These are phyloP conservation scores for Ophiostoma triangulosporum DNA, from an alignment of 2,329 filamentous ascomycete genomes.

Conservation along the genomic window DNA sequence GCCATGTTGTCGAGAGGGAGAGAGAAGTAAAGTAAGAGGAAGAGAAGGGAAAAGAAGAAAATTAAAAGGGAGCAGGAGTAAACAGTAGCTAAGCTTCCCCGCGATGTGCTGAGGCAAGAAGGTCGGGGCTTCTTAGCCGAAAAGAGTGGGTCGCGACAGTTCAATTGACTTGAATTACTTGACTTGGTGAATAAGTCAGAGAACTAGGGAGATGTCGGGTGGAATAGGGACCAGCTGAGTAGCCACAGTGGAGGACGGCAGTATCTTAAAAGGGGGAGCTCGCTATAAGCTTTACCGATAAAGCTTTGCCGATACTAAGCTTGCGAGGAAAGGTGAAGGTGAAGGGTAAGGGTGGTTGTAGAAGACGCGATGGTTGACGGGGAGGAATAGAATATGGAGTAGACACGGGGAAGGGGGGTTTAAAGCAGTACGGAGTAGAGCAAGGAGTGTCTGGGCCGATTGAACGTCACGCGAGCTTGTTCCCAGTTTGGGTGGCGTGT, in stretches of 20 bases:
- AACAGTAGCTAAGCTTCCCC: background rate
- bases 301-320: background rate
- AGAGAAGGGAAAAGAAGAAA: too few species aligned
- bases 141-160: background rate
- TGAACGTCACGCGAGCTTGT: background rate
- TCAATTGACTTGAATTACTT: background rate
- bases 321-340: background rate
- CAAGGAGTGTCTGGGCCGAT: background rate
- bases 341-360: background rate
- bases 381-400: background rate
- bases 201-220: background rate
- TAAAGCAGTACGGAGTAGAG: background rate
- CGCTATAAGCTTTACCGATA: background rate
- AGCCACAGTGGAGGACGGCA: background rate
- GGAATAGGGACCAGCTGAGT: background rate
- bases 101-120: background rate
- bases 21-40: background rate
- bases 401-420: background rate
- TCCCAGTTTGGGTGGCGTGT: background rate
- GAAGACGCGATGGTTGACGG: background rate
- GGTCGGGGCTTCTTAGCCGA: slow-evolving; percentile 1
- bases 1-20: background rate
- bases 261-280: background rate
- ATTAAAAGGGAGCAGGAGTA: background rate
- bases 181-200: background rate